These are phyloP conservation scores for Amanita subjunquillea DNA, from an alignment of 768 basidiomycete species.

Conservation along the genomic window DNA sequence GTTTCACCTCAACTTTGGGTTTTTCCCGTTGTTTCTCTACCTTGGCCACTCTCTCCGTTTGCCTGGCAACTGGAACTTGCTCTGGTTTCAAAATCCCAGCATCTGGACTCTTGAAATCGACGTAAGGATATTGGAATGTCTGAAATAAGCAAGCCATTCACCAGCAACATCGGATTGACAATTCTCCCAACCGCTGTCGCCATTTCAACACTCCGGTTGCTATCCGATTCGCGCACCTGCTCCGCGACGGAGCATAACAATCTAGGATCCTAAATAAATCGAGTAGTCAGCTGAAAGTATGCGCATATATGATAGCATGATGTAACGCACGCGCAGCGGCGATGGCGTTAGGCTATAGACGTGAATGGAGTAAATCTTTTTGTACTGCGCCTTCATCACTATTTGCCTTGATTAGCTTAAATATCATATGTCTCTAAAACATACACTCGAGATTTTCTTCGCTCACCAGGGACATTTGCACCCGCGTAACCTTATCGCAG, in stretches of 20 bases:
- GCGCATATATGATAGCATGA: background rate
- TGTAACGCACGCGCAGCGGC: constrained; percentile 40
- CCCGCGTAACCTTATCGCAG: constrained; percentile 34
- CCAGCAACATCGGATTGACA: constrained; percentile 12
- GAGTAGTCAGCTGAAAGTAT: background rate
- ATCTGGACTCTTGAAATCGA: constrained; percentile 8
- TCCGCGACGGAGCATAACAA: constrained; percentile 31
- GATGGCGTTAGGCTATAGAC: constrained; percentile 68
- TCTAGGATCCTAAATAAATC: constrained; percentile 29
- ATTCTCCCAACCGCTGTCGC: constrained; percentile 37
- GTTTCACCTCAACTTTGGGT: constrained; percentile 15
- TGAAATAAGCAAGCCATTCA: constrained; percentile 11
- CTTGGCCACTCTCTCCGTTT: constrained; percentile 8
- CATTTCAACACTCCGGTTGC: constrained; percentile 28
- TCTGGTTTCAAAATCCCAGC: constrained; percentile 34
- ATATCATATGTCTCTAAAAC: constrained; percentile 10
- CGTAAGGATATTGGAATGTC: background rate
- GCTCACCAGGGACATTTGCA: constrained; percentile 46
- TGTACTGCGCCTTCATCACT: constrained; percentile 48
- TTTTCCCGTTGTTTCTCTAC: constrained; percentile 8
- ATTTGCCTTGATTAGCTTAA: constrained; percentile 1
- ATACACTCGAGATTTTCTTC: constrained; percentile 58
- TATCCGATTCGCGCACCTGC: constrained; percentile 29
- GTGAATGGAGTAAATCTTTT: constrained; percentile 42
- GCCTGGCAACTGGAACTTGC: constrained; percentile 5